Evolutionary conservation across 768 basidiomycete species (phyloP).

Genomic region (Tricholoma sp.): DNA sequence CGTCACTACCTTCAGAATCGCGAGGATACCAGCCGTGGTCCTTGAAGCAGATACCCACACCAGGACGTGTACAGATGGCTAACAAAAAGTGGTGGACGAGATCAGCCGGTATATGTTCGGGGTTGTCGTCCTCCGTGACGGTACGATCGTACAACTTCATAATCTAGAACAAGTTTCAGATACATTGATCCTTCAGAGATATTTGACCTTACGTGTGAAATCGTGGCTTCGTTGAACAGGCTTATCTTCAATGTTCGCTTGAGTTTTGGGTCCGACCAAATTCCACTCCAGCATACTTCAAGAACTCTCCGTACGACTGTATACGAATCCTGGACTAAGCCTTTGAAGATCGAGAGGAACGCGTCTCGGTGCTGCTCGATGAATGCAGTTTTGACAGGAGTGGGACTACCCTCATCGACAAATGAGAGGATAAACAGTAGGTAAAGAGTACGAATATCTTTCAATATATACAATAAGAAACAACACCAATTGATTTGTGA

Average conservation of each 20-base stretch:
- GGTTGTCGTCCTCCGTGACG: slow-evolving; percentile 39
- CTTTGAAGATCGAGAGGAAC: slow-evolving; percentile 70
- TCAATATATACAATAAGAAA: slow-evolving; percentile 4
- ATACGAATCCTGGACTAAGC: slow-evolving; percentile 63
- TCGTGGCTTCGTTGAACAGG: slow-evolving; percentile 62
- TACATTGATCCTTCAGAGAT: not conserved
- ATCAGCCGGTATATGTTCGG: slow-evolving; percentile 64
- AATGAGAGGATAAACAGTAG: slow-evolving; percentile 72
- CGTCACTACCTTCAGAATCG: slow-evolving; percentile 41
- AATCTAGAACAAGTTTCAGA: slow-evolving; percentile 37
- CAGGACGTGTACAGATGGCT: slow-evolving; percentile 76
- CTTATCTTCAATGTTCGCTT: slow-evolving; percentile 67
- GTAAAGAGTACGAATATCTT: slow-evolving; percentile 79
- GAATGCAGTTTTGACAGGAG: slow-evolving; percentile 56
- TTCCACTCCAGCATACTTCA: slow-evolving; percentile 69
- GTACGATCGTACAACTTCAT: slow-evolving; percentile 69
- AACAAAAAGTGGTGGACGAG: slow-evolving; percentile 85
- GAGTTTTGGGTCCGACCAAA: slow-evolving; percentile 72
- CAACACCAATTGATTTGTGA: not conserved
- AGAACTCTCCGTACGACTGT: slow-evolving; percentile 56
- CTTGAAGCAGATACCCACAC: slow-evolving; percentile 80
- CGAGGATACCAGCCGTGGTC: slow-evolving; percentile 91
- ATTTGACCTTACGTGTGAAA: slow-evolving; percentile 51
- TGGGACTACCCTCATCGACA: slow-evolving; percentile 41
- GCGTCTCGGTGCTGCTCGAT: slow-evolving; percentile 66